Percentiles rank a stretch among this genome's conserved stretches.
phyloP scores from a whole-genome alignment of 2,329 filamentous ascomycete genomes.

The Penicillium psychrosexuale region DNA sequence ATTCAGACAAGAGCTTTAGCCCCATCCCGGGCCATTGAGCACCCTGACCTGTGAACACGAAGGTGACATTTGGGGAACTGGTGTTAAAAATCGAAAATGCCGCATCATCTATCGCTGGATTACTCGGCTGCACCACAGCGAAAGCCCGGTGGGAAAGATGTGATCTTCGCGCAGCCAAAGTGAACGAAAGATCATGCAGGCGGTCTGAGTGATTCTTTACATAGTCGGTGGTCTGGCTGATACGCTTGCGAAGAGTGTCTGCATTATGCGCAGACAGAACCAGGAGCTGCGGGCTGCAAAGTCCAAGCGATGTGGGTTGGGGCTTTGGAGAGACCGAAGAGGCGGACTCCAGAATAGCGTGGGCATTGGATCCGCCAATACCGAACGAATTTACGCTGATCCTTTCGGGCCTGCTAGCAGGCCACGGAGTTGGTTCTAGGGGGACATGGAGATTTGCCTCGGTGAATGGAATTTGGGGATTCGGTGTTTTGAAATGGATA shows the following conservation, averaged over 20 bases:
- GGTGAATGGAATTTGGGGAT: conserved; percentile 25
- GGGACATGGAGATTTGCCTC: conserved; percentile 18
- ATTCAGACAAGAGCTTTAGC: conserved; percentile 21
- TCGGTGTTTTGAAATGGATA: conserved; percentile 29
- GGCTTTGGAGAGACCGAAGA: not conserved
- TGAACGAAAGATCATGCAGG: conserved; percentile 15
- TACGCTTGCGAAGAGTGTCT: conserved; percentile 10
- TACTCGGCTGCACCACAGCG: conserved; percentile 1
- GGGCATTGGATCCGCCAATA: conserved; percentile 27
- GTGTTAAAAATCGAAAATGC: not conserved
- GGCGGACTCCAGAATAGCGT: conserved; percentile 18
- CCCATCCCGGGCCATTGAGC: conserved; percentile 39
- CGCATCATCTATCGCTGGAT: not conserved
- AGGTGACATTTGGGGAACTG: conserved; percentile 10
- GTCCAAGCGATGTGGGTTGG: not conserved
- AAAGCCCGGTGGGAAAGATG: conserved; percentile 17
- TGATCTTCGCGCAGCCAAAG: conserved; percentile 13
- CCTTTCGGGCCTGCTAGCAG: conserved; percentile 19
- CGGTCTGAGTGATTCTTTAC: not conserved
- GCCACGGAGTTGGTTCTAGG: conserved; percentile 24
- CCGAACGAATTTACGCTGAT: conserved; percentile 37
- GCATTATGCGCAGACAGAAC: conserved; percentile 17
- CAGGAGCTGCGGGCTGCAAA: conserved; percentile 3
- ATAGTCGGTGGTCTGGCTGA: conserved; percentile 7
- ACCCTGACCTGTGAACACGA: conserved; percentile 40